phyloP scores from a whole-genome alignment of 148 eudicot species.

The Dysphania ambrosioides region DNA sequence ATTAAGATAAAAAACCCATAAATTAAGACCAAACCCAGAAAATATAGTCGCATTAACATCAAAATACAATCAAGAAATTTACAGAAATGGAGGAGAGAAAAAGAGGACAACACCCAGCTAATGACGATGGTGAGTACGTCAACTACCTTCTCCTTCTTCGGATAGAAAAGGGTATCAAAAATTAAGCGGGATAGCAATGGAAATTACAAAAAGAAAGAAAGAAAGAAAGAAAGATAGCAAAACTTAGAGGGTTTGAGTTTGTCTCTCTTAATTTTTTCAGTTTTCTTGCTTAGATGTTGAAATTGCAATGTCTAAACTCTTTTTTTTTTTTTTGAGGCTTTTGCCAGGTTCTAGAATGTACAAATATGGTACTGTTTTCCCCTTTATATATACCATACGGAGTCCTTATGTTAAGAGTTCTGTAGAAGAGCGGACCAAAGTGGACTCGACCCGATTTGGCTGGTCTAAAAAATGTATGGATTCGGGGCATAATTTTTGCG shows the following conservation, averaged over 20 bases:
- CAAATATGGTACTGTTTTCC: neutral
- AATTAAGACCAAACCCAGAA: constrained; percentile 12
- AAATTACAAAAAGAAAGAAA: neutral
- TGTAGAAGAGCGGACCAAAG: no score
- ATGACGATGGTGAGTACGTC: neutral
- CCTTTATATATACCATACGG: no score
- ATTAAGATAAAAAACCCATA: neutral
- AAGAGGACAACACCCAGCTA: constrained; percentile 3
- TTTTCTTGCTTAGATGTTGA: neutral
- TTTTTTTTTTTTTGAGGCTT: neutral
- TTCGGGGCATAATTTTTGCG: no score
- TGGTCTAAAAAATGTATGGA: no score
- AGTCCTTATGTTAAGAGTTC: no score
- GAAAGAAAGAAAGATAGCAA: no score
- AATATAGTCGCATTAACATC: neutral
- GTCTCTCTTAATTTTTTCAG: neutral
- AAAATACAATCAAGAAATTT: constrained; percentile 2
- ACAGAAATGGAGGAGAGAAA: neutral
- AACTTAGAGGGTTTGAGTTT: no score
- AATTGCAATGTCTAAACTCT: neutral
- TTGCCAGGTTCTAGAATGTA: neutral
- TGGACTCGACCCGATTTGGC: no score
- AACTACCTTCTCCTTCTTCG: neutral
- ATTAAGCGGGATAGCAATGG: constrained; percentile 18
- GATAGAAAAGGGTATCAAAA: neutral